These are phyloP conservation scores for Mixia osmundae DNA, from an alignment of 1,284 basidiomycete species.

Conservation along the genomic window DNA sequence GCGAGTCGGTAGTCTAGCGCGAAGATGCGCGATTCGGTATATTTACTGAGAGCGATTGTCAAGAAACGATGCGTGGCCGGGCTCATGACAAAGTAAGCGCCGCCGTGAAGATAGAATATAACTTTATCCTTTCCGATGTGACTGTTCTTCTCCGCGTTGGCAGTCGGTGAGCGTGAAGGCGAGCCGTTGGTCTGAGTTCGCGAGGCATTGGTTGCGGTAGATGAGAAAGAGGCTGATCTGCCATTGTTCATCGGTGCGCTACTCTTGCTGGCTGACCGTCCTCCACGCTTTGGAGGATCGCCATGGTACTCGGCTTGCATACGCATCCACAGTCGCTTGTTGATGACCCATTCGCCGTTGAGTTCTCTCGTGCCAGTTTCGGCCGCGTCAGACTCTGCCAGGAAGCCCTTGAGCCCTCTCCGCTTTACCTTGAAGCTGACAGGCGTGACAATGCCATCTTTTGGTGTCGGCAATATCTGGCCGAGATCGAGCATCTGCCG, in stretches of 20 bases:
- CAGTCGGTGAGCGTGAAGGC: background rate
- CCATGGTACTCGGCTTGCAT: conserved; percentile 50
- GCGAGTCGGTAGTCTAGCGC: conserved; percentile 92
- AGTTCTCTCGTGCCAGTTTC: conserved; percentile 56
- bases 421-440: conserved; percentile 67
- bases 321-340: conserved; percentile 65
- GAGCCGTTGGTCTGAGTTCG: no score
- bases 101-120: conserved; percentile 83
- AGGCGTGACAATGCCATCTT: conserved; percentile 83
- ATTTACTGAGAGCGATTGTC: conserved; percentile 76
- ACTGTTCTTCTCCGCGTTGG: background rate
- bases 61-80: conserved; percentile 81
- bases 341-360: conserved; percentile 88
- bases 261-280: background rate
- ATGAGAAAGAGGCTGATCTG: no score
- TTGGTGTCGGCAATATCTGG: conserved; percentile 47
- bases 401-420: conserved; percentile 47
- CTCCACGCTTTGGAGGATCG: background rate
- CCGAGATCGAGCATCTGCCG: conserved; percentile 9
- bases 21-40: conserved; percentile 78
- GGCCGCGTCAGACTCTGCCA: conserved; percentile 44
- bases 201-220: no score
- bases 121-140: conserved; percentile 24
- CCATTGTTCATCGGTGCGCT: background rate
- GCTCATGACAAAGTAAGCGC: conserved; percentile 81